Conservation (phyloP, 441 rosid genomes). For the Gossypium lobatum region DNA sequence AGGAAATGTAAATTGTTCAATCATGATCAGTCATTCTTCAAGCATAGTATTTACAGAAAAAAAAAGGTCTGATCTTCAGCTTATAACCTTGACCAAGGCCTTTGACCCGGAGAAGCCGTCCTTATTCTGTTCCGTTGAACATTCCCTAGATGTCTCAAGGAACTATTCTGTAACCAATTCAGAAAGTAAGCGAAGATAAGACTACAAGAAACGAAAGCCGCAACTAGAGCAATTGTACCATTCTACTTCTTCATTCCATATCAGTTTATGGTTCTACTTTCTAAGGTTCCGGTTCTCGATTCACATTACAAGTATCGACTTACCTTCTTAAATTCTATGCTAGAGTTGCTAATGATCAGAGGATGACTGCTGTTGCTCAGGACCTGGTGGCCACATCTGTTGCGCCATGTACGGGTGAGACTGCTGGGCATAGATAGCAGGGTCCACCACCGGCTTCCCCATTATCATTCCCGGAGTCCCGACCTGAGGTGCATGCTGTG, state of each 20-base stretch:
- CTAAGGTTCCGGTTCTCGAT: neutral
- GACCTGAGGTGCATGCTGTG: constrained; percentile 57
- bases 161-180: neutral
- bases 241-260: neutral
- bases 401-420: constrained; percentile 62
- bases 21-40: constrained; percentile 10
- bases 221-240: neutral
- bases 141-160: neutral
- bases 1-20: constrained; percentile 7
- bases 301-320: neutral
- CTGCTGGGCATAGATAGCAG: constrained; percentile 49
- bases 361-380: constrained; percentile 70
- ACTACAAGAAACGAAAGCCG: neutral
- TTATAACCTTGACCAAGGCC: constrained; percentile 15
- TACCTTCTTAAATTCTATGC: constrained; percentile 19
- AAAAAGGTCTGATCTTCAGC: constrained; percentile 12
- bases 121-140: neutral
- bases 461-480: constrained; percentile 78
- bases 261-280: neutral
- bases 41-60: constrained; percentile 20
- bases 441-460: constrained; percentile 76
- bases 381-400: constrained; percentile 66
- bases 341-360: constrained; percentile 38
- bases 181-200: neutral
- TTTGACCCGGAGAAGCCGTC: constrained; percentile 14